Conservation (phyloP, 768 basidiomycete genomes). For the Boletus tylopilopsis region DNA sequence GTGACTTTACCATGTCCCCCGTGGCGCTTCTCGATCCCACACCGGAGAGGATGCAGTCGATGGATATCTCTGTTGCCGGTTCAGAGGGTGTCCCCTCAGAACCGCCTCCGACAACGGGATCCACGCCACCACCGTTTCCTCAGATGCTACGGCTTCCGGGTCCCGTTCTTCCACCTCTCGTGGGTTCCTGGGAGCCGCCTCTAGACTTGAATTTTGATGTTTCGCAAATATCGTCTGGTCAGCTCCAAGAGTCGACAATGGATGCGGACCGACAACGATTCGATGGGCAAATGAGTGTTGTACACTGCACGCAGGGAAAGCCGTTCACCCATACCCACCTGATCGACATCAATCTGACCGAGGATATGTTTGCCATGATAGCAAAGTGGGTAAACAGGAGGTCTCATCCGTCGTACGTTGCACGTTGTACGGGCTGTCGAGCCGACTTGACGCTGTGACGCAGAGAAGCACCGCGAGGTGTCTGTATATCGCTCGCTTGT, state of each 20-base stretch:
- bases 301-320: constrained; percentile 17
- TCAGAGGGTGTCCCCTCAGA: neutral
- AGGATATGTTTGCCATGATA: constrained; percentile 26
- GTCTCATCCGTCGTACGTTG: constrained; percentile 29
- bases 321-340: constrained; percentile 17
- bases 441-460: neutral
- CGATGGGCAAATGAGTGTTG: constrained; percentile 17
- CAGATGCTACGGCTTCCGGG: neutral
- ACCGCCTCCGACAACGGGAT: neutral
- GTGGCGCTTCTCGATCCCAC: neutral
- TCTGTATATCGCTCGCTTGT: constrained; percentile 46
- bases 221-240: neutral
- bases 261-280: constrained; percentile 6
- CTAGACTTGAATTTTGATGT: constrained; percentile 19
- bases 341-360: constrained; percentile 29
- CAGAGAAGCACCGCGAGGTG: constrained; percentile 34
- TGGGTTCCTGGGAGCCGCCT: constrained; percentile 10
- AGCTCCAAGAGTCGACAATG: neutral
- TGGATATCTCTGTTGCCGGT: neutral
- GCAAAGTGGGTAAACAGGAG: constrained; percentile 37
- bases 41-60: neutral
- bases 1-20: neutral
- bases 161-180: constrained; percentile 11
- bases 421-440: neutral
- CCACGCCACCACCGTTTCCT: neutral